Percentiles rank a stretch among this genome's conserved stretches.
Evolutionary conservation across 495 filamentous ascomycete genomes (phyloP).

Genomic region (Aspergillus sclerotioniger): DNA sequence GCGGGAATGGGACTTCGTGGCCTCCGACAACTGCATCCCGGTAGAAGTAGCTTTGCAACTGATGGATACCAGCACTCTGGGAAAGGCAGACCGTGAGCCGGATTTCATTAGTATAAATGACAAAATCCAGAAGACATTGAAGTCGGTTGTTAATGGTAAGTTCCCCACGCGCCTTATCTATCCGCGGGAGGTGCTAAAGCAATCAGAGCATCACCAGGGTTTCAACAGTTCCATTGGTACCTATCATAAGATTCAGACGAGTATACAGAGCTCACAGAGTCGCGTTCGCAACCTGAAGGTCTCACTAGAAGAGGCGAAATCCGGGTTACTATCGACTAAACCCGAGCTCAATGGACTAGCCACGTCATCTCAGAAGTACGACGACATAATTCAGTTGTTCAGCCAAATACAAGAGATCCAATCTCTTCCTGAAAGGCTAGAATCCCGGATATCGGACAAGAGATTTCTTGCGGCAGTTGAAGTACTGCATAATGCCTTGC

Average conservation of each 20-base stretch:
- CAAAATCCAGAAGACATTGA: slow-evolving; percentile 84
- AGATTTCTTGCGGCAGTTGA: slow-evolving; percentile 91
- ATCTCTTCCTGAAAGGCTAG: slow-evolving; percentile 85
- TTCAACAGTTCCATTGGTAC: slow-evolving; percentile 99
- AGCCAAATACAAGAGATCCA: slow-evolving; percentile 85
- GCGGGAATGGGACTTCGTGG: slow-evolving; percentile 89
- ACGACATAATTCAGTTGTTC: slow-evolving; percentile 82
- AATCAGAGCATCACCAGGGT: slow-evolving; percentile 89
- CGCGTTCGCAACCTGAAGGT: slow-evolving; percentile 80
- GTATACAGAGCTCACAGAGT: slow-evolving; percentile 83
- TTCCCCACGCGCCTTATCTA: not conserved
- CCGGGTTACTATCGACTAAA: slow-evolving; percentile 77
- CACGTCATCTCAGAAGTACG: slow-evolving; percentile 82
- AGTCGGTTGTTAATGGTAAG: slow-evolving; percentile 83
- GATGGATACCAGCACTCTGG: slow-evolving; percentile 90
- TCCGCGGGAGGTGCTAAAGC: not conserved
- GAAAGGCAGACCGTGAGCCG: slow-evolving; percentile 80
- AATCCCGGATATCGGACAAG: slow-evolving; percentile 93
- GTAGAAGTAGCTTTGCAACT: slow-evolving; percentile 90
- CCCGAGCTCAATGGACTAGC: slow-evolving; percentile 88
- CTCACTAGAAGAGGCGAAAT: slow-evolving; percentile 77
- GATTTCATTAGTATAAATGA: slow-evolving; percentile 78
- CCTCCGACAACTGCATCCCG: slow-evolving; percentile 79
- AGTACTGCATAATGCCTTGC: slow-evolving; percentile 80
- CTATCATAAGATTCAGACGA: slow-evolving; percentile 96